phyloP scores from a whole-genome alignment of 2,329 filamentous ascomycete species.

The Chaetothyriales sp. region DNA sequence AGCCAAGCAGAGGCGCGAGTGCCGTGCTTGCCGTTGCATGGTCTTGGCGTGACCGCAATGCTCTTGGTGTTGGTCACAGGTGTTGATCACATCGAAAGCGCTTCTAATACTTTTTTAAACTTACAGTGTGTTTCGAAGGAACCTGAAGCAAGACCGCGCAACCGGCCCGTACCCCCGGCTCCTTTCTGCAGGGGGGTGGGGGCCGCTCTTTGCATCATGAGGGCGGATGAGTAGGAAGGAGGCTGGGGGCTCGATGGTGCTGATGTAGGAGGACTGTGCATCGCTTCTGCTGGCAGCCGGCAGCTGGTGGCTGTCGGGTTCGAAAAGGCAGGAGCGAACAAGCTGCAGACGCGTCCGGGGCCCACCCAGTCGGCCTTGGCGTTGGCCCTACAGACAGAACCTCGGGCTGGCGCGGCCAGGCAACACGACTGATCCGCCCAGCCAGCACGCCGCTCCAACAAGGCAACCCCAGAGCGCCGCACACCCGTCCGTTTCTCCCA shows the following conservation, averaged over 20 bases:
- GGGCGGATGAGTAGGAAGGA: too few species aligned
- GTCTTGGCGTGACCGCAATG: too few species aligned
- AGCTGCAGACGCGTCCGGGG: neutral
- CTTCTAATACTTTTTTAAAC: too few species aligned
- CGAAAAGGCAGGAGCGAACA: neutral
- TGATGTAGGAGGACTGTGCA: neutral
- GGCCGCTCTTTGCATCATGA: too few species aligned
- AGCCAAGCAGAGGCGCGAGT: neutral
- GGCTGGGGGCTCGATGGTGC: neutral
- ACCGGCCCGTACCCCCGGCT: too few species aligned
- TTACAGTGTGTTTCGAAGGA: too few species aligned
- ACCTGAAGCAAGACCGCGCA: too few species aligned
- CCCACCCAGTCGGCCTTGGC: neutral
- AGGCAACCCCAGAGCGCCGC: neutral
- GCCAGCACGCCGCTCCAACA: neutral
- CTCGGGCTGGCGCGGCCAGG: neutral
- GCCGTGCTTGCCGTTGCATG: too few species aligned
- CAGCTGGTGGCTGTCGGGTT: neutral
- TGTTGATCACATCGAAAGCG: too few species aligned
- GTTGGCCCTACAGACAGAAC: neutral
- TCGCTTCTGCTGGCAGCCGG: neutral
- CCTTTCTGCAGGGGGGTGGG: too few species aligned
- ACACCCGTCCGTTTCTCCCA: neutral
- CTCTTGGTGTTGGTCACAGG: too few species aligned
- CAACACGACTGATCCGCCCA: neutral